Base-by-base conservation (phyloP, 345 rosid genomes). In the Lumnitzera racemosa region DNA sequence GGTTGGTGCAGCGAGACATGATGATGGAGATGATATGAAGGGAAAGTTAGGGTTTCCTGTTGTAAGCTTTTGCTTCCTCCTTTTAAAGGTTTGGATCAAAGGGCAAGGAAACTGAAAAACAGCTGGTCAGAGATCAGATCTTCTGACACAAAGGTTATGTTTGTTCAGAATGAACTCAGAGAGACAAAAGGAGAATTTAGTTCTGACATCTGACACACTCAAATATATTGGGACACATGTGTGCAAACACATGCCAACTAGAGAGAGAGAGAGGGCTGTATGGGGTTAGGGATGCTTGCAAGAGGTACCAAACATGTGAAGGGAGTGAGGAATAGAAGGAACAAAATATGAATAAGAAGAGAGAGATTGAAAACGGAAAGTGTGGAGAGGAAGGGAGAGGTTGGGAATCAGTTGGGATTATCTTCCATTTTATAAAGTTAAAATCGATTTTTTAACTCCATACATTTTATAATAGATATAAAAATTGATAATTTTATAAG, bases 131-230 rank as follows among this genome's bases (percentile, higher is more conserved):
- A 60, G 69, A 61, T 63, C 49, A 43, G 4, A 61, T 20, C 15
- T 68, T 73, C 78, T 81, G 82, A 73, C 80, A 81, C 58, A 69
- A 60, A 55, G 74, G 80, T 50, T 47, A 57, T 16, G 52, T 50
- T 20, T 56, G 58, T 17, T 24, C 69, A 66, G 66, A 65, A 67
- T 49, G 53, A 53, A 13, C 62, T 59, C 51, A 57, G 47, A 71
- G 57, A 61, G 59, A 60, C 67, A 68, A 71, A 69, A 68, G 51
- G 70, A 13, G 54, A 29, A 24, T 61, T 63, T 58, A 36, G 68
- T 59, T 67, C 70, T 55, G 61, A 61, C 43, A 36, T 36, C 43
- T 2, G 43, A 36, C 59, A 56, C 24, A 62, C 69, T 65, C 70
- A 79, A 67, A 69, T 52, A 58, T 36, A 5, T 36, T 36, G 43